These are phyloP conservation scores for Apophysomyces trapeziformis DNA, from an alignment of 371 early-diverging fungal genomes.

Conservation along the genomic window DNA sequence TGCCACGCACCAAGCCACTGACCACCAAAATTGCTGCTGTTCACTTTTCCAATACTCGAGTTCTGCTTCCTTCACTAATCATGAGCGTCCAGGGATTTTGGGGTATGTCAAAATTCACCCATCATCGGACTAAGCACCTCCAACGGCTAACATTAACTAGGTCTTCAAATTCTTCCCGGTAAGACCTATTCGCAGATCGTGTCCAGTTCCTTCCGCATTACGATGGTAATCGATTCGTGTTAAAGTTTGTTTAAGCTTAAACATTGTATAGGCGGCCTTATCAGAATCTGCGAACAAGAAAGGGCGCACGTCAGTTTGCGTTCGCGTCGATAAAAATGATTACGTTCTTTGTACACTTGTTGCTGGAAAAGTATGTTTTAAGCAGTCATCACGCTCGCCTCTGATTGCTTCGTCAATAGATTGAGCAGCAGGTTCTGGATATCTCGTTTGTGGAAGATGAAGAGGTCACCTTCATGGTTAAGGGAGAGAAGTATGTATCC, in stretches of 20 bases:
- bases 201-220: slow-evolving; percentile 71
- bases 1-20: not conserved
- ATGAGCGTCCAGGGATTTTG: slow-evolving; percentile 32
- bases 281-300: slow-evolving; percentile 44
- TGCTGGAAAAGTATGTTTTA: slow-evolving; percentile 52
- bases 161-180: slow-evolving; percentile 61
- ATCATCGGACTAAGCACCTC: not conserved
- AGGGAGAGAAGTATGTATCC: slow-evolving; percentile 59
- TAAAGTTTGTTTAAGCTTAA: not conserved
- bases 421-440: slow-evolving; percentile 71
- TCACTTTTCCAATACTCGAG: not conserved
- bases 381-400: not conserved
- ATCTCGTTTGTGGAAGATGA: slow-evolving; percentile 79
- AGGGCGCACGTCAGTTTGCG: slow-evolving; percentile 63
- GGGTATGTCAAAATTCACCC: slow-evolving; percentile 12
- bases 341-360: slow-evolving; percentile 78
- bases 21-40: not conserved
- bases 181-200: slow-evolving; percentile 73
- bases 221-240: slow-evolving; percentile 57
- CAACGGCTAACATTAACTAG: slow-evolving; percentile 19
- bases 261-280: slow-evolving; percentile 67
- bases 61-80: not conserved
- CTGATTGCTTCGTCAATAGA: slow-evolving; percentile 9
- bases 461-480: slow-evolving; percentile 70
- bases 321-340: slow-evolving; percentile 68